Base-by-base conservation (phyloP, 2,329 filamentous ascomycete species). In the Calonectria fujianensis region DNA sequence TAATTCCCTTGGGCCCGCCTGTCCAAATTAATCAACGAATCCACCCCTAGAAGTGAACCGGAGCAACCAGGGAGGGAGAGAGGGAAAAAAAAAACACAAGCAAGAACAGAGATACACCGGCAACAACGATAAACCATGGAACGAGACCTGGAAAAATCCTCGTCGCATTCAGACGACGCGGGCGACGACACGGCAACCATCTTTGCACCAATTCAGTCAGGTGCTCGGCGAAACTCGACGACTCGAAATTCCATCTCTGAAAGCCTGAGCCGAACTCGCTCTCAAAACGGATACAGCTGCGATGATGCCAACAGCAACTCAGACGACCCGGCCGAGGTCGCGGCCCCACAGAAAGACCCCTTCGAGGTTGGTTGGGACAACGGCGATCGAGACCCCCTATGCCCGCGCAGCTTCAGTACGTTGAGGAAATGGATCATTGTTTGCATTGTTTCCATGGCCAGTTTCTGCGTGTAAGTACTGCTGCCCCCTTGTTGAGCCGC, bases 401-500 rank as follows among this genome's bases (percentile, higher is more conserved):
- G 93, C 79, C 96, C 96, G 0, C 91, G 93, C 73, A 95, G 91
- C 82, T 92, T 95, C 87, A 86, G 85, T 20, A 89, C 84, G 24
- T 82, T 85, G n/a, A 90, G 91, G 75, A 96, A 96, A 82, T 98
- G 96, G 96, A 72, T 92, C 37, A 93, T 98, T 75, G 92, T 96
- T 1, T 78, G 92, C 45, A 93, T 98, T 72, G 89, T 96, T n/a
- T 92, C 93, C 13, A 83, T 90, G 70, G 94, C 93, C 10, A 94
- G 94, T 61, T 88, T 97, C 74, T 96, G 95, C 84, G 96, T 98
- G 94, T 96, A 90, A 89, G 94, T 92, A n/a, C n/a, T 48, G 13
- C 63, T 51, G 68, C 20, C 31, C 31, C 61, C 31, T 29, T 27
- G 27, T 64, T 32, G 52, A 69, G 37, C 45, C 72, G 61, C 67